Base-by-base conservation (phyloP, 1,139 yeast genomes). In the Pichia sp. region DNA sequence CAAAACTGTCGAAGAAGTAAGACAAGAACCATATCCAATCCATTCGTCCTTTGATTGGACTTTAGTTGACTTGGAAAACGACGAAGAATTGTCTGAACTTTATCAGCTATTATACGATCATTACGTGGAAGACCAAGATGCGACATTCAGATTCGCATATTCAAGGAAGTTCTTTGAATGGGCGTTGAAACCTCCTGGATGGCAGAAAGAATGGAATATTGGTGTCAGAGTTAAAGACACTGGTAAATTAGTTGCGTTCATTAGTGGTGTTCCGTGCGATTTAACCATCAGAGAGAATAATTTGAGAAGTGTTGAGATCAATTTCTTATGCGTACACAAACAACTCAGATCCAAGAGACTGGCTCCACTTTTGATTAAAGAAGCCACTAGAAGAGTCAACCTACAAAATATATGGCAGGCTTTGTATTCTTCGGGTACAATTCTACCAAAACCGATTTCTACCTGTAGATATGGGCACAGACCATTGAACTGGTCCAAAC, bases 131-230 rank as follows among this genome's bases (percentile, higher is more conserved):
- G 98, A 92, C 62, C 80, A 80, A 46, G 97, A 88, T 59, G 92
- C 95, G 33, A 78, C 88, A 1, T 88, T 94, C 68, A 73, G 99
- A 57, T 92, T 92, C 71, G 85, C 86, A 56, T 92, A 92, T 65
- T 76, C 92, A 1, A 79, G 80, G 37, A 82, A 79, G 41, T 92
- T 92, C 58, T 77, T 94, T 61, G 76, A 81, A 56, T 92, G 98
- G 98, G 95, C 96, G 1, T 69, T 92, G 56, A 83, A 85, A 56
- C 87, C 96, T 7, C 98, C 98, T 0, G 97, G 97, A 11, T 92
- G 94, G 86, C 71, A 72, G 44, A 70, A 73, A 48, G 94, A 88
- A 11, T 90, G 97, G 95, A 85, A 85, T 58, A 84, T 88, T 38
- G 98, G 97, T 52, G 97, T 92, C 16, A 73, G 97, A 37, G 97